Conservation (phyloP, 768 basidiomycete genomes). For the Podaxis sp. region DNA sequence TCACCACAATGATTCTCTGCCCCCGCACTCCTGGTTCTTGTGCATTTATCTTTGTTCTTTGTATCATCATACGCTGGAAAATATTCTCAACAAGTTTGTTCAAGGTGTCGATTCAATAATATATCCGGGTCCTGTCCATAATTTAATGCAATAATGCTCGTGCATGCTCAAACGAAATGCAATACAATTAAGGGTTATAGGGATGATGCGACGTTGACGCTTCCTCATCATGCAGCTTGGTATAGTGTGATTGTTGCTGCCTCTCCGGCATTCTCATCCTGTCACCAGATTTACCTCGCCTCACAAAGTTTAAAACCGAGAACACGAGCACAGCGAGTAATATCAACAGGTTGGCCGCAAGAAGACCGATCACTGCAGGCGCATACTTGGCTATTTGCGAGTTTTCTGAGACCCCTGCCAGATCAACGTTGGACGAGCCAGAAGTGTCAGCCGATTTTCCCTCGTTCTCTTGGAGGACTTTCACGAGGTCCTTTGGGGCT, state of each 20-base stretch:
- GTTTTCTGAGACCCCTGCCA: neutral
- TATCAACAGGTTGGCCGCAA: constrained; percentile 7
- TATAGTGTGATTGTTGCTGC: neutral
- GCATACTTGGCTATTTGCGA: constrained; percentile 3
- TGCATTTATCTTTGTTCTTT: neutral
- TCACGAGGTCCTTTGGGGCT: neutral
- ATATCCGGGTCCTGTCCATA: no score
- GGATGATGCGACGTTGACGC: neutral
- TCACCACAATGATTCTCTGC: neutral
- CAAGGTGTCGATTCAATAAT: no score
- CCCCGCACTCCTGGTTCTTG: neutral
- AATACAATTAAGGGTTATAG: neutral
- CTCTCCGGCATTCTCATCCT: neutral
- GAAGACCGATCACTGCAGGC: constrained; percentile 5
- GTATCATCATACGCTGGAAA: neutral
- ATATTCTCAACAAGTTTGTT: neutral
- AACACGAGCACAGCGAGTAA: constrained; percentile 6
- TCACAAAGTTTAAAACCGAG: neutral
- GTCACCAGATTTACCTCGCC: neutral
- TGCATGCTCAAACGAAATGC: no score
- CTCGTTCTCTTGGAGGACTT: neutral
- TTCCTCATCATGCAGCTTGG: neutral
- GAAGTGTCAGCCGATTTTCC: neutral
- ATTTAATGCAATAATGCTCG: no score
- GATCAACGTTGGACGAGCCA: neutral